A percentile compares a stretch with the other conserved stretches of the same genome.
Conservation (phyloP, 306 rosid species). For the Chamaecrista fasciculata region DNA sequence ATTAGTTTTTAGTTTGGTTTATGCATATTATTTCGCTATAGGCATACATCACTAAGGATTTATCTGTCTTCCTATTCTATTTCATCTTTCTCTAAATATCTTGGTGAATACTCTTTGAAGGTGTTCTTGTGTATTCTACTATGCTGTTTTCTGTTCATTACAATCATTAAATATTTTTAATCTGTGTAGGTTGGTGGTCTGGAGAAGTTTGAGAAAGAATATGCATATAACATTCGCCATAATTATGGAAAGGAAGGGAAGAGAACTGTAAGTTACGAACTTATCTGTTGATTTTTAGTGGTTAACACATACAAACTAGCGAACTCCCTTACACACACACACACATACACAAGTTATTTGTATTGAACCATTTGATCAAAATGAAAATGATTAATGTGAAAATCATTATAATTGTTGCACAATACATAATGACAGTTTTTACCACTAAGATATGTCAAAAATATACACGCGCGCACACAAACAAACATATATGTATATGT, state of each 20-base stretch:
- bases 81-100: slow-evolving; percentile 10
- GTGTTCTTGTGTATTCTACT: not conserved
- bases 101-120: slow-evolving; percentile 7
- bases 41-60: slow-evolving; percentile 9
- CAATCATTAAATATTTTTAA: slow-evolving; percentile 21
- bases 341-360: not conserved
- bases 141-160: slow-evolving; percentile 21
- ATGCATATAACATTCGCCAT: slow-evolving; percentile 80
- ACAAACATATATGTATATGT: too few relatives aligned
- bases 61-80: slow-evolving; percentile 2
- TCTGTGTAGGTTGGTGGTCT: slow-evolving; percentile 81
- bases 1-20: slow-evolving; percentile 10
- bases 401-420: not conserved
- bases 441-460: too few relatives aligned
- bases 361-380: not conserved
- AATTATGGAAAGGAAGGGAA: slow-evolving; percentile 93
- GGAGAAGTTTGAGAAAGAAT: slow-evolving; percentile 94
- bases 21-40: not conserved
- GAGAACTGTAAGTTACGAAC: slow-evolving; percentile 70
- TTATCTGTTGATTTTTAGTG: slow-evolving; percentile 5
- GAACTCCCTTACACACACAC: not conserved
- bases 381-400: not conserved
- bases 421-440: too few relatives aligned
- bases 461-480: too few relatives aligned
- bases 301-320: not conserved